These are phyloP conservation scores for Rhodotorula sp. DNA, from an alignment of 1,284 basidiomycete genomes.

Conservation along the genomic window DNA sequence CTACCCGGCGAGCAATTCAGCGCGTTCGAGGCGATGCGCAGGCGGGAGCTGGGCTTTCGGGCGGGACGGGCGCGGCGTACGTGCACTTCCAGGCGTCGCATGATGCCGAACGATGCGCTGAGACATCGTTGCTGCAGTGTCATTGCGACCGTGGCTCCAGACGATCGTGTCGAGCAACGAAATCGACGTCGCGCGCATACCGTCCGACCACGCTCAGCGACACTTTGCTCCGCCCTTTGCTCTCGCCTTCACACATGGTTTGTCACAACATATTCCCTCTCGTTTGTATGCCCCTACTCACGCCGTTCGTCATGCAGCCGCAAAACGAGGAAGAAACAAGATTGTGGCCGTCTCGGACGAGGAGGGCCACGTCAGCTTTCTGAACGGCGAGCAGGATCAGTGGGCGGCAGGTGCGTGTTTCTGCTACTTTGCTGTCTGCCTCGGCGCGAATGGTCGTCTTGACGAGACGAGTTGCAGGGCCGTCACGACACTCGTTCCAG, in stretches of 20 bases:
- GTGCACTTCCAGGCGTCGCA: no score
- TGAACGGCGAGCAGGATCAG: constrained; percentile 31
- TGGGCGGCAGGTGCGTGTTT: constrained; percentile 24
- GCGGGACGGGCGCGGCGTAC: constrained; percentile 13
- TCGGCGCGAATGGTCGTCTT: neutral
- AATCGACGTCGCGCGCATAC: constrained; percentile 38
- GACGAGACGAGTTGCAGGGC: constrained; percentile 4
- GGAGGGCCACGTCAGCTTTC: constrained; percentile 42
- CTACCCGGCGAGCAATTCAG: constrained; percentile 18
- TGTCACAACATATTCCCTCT: neutral
- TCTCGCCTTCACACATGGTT: constrained; percentile 40
- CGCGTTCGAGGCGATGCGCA: constrained; percentile 19
- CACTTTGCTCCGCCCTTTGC: constrained; percentile 44
- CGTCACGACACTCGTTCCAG: constrained; percentile 32
- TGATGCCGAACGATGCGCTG: no score
- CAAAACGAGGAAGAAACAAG: constrained; percentile 42
- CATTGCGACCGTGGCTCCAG: constrained; percentile 20
- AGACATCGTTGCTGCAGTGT: constrained; percentile 11
- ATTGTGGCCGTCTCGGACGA: constrained; percentile 40
- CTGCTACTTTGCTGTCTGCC: neutral
- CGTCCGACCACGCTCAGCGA: constrained; percentile 24
- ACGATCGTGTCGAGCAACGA: constrained; percentile 43
- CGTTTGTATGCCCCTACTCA: neutral
- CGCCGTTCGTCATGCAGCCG: constrained; percentile 4
- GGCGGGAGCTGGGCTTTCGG: constrained; percentile 24